Conservation (phyloP, 805 yeast genomes). For the Ascoidea asiatica region DNA sequence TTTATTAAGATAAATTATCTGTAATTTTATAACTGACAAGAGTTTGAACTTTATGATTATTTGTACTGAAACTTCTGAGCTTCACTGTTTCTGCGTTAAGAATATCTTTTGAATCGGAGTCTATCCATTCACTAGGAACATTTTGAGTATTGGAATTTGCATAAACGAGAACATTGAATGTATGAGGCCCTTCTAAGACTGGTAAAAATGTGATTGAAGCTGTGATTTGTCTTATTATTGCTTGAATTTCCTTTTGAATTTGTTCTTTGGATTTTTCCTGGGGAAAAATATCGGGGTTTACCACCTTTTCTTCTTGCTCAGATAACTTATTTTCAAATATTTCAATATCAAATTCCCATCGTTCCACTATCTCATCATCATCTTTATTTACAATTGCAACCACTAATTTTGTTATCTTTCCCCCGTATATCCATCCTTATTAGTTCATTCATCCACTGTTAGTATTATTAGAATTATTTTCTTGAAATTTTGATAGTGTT, state of each 20-base stretch:
- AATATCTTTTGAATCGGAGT: slow-evolving; percentile 48
- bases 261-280: slow-evolving; percentile 27
- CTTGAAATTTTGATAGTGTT: not conserved
- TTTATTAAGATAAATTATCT: too few relatives aligned
- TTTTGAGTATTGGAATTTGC: slow-evolving; percentile 36
- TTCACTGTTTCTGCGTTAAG: slow-evolving; percentile 51
- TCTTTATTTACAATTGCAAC: slow-evolving; percentile 62
- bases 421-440: slow-evolving; percentile 55
- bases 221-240: slow-evolving; percentile 77
- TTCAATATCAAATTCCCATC: slow-evolving; percentile 75
- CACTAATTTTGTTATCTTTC: slow-evolving; percentile 52
- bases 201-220: slow-evolving; percentile 83
- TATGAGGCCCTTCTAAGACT: slow-evolving; percentile 45
- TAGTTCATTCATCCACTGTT: not conserved
- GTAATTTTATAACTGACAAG: slow-evolving; percentile 33
- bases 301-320: slow-evolving; percentile 3
- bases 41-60: slow-evolving; percentile 58
- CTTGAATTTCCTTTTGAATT: slow-evolving; percentile 67
- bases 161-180: slow-evolving; percentile 76
- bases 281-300: slow-evolving; percentile 4
- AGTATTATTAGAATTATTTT: not conserved
- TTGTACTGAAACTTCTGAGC: slow-evolving; percentile 56
- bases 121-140: slow-evolving; percentile 78
- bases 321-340: slow-evolving; percentile 17
- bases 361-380: slow-evolving; percentile 55